Evolutionary conservation across 495 filamentous ascomycete species (phyloP).

Genomic region (Tetracladium marchalianum): DNA sequence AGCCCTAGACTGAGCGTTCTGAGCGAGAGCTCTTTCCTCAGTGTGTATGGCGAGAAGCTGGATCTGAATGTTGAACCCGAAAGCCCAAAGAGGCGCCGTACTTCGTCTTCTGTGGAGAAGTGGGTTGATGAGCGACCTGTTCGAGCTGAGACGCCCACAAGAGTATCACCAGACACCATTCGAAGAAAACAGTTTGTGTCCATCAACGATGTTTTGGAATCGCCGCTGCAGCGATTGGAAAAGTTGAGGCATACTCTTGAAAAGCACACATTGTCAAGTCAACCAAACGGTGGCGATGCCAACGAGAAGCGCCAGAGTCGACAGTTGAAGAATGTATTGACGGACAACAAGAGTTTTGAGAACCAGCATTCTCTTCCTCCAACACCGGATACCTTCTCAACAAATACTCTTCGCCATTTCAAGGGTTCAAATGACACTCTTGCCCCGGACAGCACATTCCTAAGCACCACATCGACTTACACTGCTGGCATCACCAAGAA

Average conservation of each 20-base stretch:
- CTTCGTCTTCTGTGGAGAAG: constrained; percentile 19
- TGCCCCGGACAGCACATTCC: constrained; percentile 4
- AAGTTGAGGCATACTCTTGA: constrained; percentile 20
- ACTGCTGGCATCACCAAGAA: neutral
- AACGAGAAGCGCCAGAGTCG: constrained; percentile 1
- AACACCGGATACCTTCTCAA: constrained; percentile 45
- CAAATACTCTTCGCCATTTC: constrained; percentile 33
- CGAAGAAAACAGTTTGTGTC: constrained; percentile 28
- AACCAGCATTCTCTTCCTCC: constrained; percentile 30
- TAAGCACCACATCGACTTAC: constrained; percentile 8
- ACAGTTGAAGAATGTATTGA: constrained; percentile 4
- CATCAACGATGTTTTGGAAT: constrained; percentile 31
- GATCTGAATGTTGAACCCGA: constrained; percentile 12
- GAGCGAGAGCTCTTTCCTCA: constrained; percentile 71
- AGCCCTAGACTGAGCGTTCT: constrained; percentile 67
- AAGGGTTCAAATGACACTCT: constrained; percentile 28
- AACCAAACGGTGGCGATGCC: neutral
- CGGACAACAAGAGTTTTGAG: constrained; percentile 5
- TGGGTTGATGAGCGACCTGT: constrained; percentile 18
- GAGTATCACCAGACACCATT: constrained; percentile 10
- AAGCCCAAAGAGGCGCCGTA: constrained; percentile 5
- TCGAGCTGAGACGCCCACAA: constrained; percentile 6
- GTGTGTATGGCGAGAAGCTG: constrained; percentile 44
- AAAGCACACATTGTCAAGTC: constrained; percentile 2
- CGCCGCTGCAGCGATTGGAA: constrained; percentile 32